Evolutionary conservation across 2,329 filamentous ascomycete species (phyloP).

Genomic region (Penicillium carneum): DNA sequence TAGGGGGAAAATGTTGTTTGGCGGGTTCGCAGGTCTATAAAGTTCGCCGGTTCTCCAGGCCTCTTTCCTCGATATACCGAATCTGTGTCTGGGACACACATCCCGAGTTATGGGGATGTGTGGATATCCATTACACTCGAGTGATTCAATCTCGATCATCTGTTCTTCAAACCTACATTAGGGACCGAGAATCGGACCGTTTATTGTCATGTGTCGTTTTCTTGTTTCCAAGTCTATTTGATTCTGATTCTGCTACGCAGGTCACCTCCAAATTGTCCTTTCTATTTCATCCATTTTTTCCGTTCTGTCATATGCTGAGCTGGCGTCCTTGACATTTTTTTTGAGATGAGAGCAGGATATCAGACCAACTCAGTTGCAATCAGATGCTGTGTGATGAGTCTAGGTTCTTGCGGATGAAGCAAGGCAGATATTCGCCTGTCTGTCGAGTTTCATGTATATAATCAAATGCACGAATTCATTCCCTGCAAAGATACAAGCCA

Average conservation of each 20-base stretch:
- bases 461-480: conserved; percentile 3
- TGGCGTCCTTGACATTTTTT: conserved; percentile 11
- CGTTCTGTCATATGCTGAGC: conserved; percentile 11
- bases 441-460: conserved; percentile 8
- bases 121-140: conserved; percentile 22
- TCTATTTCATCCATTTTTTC: not conserved
- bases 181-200: conserved; percentile 29
- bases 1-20: conserved; percentile 46
- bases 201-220: conserved; percentile 24
- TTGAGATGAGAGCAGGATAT: conserved; percentile 4
- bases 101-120: conserved; percentile 12
- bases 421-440: not conserved
- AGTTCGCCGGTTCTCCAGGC: conserved; percentile 33
- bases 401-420: conserved; percentile 4
- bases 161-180: conserved; percentile 24
- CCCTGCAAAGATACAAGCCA: not conserved
- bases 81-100: conserved; percentile 24
- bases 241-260: conserved; percentile 13
- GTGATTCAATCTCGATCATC: conserved; percentile 16
- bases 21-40: conserved; percentile 42
- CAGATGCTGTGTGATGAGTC: conserved; percentile 1
- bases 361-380: not conserved
- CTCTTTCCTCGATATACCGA: conserved; percentile 31
- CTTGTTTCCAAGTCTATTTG: conserved; percentile 13
- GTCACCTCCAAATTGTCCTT: conserved; percentile 9